These are phyloP conservation scores for Rhododendron ovatum DNA, from an alignment of 148 eudicot genomes.

Conservation along the genomic window DNA sequence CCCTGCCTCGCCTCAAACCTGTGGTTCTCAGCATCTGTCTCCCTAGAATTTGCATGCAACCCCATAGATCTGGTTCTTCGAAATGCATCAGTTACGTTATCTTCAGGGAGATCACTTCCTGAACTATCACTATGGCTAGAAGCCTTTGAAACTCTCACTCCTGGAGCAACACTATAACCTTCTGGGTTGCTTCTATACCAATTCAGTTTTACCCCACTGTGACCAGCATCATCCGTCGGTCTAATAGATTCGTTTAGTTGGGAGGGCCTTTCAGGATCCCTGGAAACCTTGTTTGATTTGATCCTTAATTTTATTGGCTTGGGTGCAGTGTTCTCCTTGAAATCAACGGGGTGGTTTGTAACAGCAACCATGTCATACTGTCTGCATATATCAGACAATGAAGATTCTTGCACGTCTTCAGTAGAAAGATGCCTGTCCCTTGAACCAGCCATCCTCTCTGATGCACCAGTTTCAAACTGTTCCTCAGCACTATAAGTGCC, in stretches of 20 bases:
- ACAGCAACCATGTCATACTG: constrained; percentile 6
- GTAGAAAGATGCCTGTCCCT: background rate
- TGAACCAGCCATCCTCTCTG: background rate
- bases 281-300: constrained; percentile 33
- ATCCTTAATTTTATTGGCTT: constrained; percentile 53
- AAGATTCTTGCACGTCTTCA: constrained; percentile 11
- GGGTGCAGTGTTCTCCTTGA: constrained; percentile 31
- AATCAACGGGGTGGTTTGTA: constrained; percentile 21
- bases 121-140: constrained; percentile 19
- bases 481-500: background rate
- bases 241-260: constrained; percentile 16
- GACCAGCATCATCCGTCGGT: constrained; percentile 5
- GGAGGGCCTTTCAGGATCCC: constrained; percentile 28
- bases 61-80: constrained; percentile 70
- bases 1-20: constrained; percentile 35
- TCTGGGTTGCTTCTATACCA: constrained; percentile 19
- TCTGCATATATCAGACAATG: constrained; percentile 15
- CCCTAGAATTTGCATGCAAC: constrained; percentile 52
- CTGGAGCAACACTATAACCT: constrained; percentile 23
- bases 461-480: background rate
- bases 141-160: constrained; percentile 29
- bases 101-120: constrained; percentile 44
- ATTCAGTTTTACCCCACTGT: background rate
- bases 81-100: constrained; percentile 43
- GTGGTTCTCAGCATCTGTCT: constrained; percentile 24